phyloP scores from a whole-genome alignment of 192 early-diverging fungal genomes.

The Podila epicladia region DNA sequence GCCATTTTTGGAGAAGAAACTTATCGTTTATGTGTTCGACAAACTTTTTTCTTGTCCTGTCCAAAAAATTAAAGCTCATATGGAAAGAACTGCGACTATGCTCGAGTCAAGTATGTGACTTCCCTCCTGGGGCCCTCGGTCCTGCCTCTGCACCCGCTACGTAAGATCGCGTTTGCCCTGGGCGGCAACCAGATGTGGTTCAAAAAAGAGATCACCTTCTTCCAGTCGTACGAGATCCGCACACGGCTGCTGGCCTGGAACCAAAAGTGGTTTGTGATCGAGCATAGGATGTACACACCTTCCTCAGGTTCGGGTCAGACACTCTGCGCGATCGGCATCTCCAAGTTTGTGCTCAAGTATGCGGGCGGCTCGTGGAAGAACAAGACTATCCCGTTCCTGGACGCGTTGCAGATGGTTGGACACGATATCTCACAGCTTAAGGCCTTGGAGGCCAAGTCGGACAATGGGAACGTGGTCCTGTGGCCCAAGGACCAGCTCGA shows the following conservation, averaged over 20 bases:
- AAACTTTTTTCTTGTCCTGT: background rate
- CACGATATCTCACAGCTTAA: constrained; percentile 7
- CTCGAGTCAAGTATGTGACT: constrained; percentile 19
- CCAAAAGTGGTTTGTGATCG: constrained; percentile 53
- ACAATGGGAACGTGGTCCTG: constrained; percentile 17
- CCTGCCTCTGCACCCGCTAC: constrained; percentile 15
- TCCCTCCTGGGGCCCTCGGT: constrained; percentile 16
- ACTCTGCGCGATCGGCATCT: constrained; percentile 13
- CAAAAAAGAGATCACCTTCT: constrained; percentile 49
- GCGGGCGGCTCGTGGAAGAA: constrained; percentile 10
- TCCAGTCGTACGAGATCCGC: constrained; percentile 51
- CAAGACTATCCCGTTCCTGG: constrained; percentile 27
- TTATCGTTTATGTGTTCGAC: too few species aligned
- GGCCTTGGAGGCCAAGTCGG: constrained; percentile 11
- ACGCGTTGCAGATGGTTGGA: constrained; percentile 18
- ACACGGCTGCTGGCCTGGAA: constrained; percentile 52
- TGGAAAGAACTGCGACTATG: constrained; percentile 48
- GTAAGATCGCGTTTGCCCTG: constrained; percentile 14
- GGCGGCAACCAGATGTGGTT: constrained; percentile 55
- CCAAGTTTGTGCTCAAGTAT: constrained; percentile 26
- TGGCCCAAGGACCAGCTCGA: constrained; percentile 20
- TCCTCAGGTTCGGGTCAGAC: background rate
- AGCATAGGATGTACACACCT: constrained; percentile 41
- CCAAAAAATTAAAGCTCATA: constrained; percentile 16
- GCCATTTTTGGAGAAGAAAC: too few species aligned